Base-by-base conservation (phyloP, 768 basidiomycete species). In the Rhodotorula kratochvilovae region DNA sequence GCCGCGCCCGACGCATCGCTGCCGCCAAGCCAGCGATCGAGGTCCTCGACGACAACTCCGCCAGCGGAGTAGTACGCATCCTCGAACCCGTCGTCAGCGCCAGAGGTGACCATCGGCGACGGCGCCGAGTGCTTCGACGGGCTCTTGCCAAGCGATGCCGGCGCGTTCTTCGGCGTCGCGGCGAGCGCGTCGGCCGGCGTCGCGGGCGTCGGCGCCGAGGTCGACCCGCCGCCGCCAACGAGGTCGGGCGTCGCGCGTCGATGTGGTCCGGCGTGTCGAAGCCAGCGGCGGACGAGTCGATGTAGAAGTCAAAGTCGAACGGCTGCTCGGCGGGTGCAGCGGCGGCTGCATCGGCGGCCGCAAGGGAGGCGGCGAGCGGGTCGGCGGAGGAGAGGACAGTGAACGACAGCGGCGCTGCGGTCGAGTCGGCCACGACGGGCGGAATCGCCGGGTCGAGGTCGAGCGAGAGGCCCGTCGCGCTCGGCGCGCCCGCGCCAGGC, bases 271-370 rank as follows among this genome's bases (percentile, higher is more conserved):
- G 61, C 16, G 42, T 16, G 63, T 71, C 73, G 63, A 74, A 74
- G 0, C 69, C 73, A 1, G 69, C 73, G 0, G 67, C 73, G 0
- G 67, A 63, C 25, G 70, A 48, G 58, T 74, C 73, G 56, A 74
- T 66, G 60, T 39, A 71, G n/a, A 64, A 46, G 45, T 62, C 43
- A 8, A 68, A 68, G 42, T 70, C 66, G 70, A 66, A 62, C 17
- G 55, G 63, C 39, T 53, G 63, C 36, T 33, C 46, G 10, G 61
- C 4, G 5, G 36, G 12, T 11, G 29, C 6, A 0, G 39, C n/a
- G 6, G 48, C 11, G n/a, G n/a, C 19, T 0, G 35, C 3, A 23
- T 58, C 23, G 46, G n/a, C 23, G 10, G 39, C 17, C 6, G 57
- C 11, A 19, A 25, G 25, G 0, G 46, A 17, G 6, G 57, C 23